Evolutionary conservation across 208 protist species (phyloP), one percentile per base, ranked within the genome.

Genomic region (Vickermania ingenoplastis): DNA sequence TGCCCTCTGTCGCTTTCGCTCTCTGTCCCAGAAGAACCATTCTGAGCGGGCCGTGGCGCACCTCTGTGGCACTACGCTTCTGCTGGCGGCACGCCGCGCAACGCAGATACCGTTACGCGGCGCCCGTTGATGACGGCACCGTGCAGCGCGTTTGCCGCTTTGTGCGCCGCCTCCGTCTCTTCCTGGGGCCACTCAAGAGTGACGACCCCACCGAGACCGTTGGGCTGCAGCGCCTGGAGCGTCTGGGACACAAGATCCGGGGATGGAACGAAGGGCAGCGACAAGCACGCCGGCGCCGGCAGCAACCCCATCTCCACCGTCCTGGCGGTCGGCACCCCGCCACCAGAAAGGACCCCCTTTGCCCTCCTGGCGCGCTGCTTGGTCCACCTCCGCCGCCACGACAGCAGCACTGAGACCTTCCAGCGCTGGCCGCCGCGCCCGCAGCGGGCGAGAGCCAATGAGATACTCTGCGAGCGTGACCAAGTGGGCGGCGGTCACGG

Each of bases 41-140:
- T n/a, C n/a, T n/a, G n/a, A n/a, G n/a, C n/a, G n/a, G n/a, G n/a
- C n/a, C n/a, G n/a, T n/a, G n/a, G n/a, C n/a, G n/a, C n/a, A n/a
- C n/a, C n/a, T n/a, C n/a, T n/a, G n/a, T n/a, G n/a, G n/a, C n/a
- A n/a, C n/a, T n/a, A n/a, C n/a, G n/a, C n/a, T n/a, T n/a, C n/a
- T n/a, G n/a, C n/a, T n/a, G n/a, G n/a, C n/a, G n/a, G n/a, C n/a
- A n/a, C n/a, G n/a, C n/a, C n/a, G n/a, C n/a, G n/a, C n/a, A n/a
- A n/a, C n/a, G n/a, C n/a, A n/a, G n/a, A n/a, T n/a, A n/a, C n/a
- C n/a, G n/a, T n/a, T n/a, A n/a, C n/a, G n/a, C n/a, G n/a, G n/a
- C 72, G 71, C 0, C 85, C 85, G 53, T 92, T 92, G 13, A 92
- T 27, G 53, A 62, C 71, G n/a, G 75, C 79, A 2, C 85, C 85